Evolutionary conservation across 106 monocot species (phyloP), one percentile per base, ranked within the genome.

Genomic region (Acorus gramineus): DNA sequence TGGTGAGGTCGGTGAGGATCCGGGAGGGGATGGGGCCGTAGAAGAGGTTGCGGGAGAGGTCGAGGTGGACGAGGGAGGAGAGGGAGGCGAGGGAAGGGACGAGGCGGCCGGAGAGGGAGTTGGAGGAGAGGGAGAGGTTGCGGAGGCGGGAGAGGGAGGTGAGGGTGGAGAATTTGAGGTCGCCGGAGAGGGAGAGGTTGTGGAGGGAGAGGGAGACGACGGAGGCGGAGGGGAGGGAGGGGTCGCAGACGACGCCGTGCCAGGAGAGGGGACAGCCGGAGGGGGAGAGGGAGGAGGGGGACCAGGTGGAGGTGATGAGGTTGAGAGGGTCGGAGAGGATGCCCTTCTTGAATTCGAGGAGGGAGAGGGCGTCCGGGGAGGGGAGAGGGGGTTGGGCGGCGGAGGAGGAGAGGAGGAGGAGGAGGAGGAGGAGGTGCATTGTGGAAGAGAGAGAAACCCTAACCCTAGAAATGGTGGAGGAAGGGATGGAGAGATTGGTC

Each of bases 11-110:
- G 2, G 76, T 46, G 56, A 28, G 28, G 28, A 98, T 75, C 60
- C 82, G 66, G 8, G 44, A 58, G 0, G 98, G 98, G 59, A 98
- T 60, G 2, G 85, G 80, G 7, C 96, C 96, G 69, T 83, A 87
- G 70, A 98, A 98, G 3, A 50, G 70, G 73, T 98, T 98, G 42
- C 66, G 50, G n/a, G 98, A 98, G 42, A 98, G 77, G 69, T 98
- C 98, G 7, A 98, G 71, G 55, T 52, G 49, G 42, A 63, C 77
- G n/a, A 92, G 91, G 4, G 87, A 75, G 13, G 67, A 10, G 52
- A 88, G 59, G 13, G 62, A 70, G 50, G 83, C 81, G 42, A 98
- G 14, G 52, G 65, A 60, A 1, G 91, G 85, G 28, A 83, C 74
- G 11, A 98, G 73, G 55, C 84, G 69, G 46, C 91, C 96, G 56